Percentiles rank a stretch among this genome's conserved stretches.
phyloP scores from a whole-genome alignment of 164 flowering plant genomes.

The Macadamia tetraphylla region DNA sequence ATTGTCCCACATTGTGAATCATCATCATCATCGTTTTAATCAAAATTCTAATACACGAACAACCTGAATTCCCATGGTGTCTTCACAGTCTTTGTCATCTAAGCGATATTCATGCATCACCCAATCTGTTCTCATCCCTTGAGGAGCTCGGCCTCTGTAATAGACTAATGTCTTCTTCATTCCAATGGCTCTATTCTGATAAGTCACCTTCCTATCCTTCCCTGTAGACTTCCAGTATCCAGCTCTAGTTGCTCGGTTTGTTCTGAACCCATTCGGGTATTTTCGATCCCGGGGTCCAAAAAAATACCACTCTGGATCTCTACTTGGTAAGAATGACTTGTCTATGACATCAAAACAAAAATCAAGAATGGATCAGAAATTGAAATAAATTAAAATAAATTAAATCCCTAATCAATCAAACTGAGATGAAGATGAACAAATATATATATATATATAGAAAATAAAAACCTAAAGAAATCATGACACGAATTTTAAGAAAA shows the following conservation, averaged over 20 bases:
- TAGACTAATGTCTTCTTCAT: slow-evolving; percentile 85
- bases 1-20: no score
- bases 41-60: neutral
- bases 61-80: slow-evolving; percentile 73
- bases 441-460: no score
- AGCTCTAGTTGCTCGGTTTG: slow-evolving; percentile 83
- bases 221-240: slow-evolving; percentile 97
- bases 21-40: neutral
- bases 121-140: slow-evolving; percentile 81
- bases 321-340: slow-evolving; percentile 80
- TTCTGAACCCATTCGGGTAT: slow-evolving; percentile 85
- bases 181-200: slow-evolving; percentile 66
- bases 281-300: slow-evolving; percentile 86
- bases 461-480: no score
- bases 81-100: slow-evolving; percentile 74
- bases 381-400: no score
- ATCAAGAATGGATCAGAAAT: no score
- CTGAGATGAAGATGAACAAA: no score
- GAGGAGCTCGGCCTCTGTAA: slow-evolving; percentile 78
- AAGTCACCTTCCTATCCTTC: slow-evolving; percentile 64
- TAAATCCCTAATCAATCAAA: no score
- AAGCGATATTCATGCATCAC: slow-evolving; percentile 92
- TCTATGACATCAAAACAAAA: slow-evolving; percentile 24
- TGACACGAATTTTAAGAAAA: no score
- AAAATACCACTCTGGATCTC: slow-evolving; percentile 95